A percentile compares a stretch with the other conserved stretches of the same genome.
Conservation (phyloP, 2,329 filamentous ascomycete genomes). For the Hymenotorrendiella dingleyae region DNA sequence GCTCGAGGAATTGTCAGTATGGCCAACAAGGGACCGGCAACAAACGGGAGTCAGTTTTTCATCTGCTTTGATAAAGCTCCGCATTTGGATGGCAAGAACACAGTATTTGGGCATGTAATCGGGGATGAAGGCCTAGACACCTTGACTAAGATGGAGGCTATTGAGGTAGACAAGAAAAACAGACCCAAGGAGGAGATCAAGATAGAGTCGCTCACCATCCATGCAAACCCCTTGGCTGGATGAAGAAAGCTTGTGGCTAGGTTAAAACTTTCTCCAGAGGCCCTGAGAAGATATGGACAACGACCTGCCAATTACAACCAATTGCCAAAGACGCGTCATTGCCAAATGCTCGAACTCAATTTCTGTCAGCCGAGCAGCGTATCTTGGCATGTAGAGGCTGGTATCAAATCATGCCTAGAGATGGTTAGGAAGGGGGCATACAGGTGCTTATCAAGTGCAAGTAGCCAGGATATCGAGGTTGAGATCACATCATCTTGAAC, state of each 20-base stretch:
- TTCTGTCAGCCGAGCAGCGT: too few relatives aligned
- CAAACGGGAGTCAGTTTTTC: conserved; percentile 79
- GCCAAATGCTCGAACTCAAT: too few relatives aligned
- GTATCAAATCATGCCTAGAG: too few relatives aligned
- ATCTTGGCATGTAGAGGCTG: too few relatives aligned
- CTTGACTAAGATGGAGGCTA: conserved; percentile 63
- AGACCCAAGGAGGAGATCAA: conserved; percentile 60
- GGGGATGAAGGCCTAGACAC: conserved; percentile 59
- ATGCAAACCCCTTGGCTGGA: conserved; percentile 71
- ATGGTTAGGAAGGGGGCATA: too few relatives aligned
- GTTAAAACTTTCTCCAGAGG: too few relatives aligned
- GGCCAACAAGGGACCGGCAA: conserved; percentile 70
- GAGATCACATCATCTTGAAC: too few relatives aligned
- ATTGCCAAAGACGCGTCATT: too few relatives aligned
- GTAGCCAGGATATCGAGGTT: too few relatives aligned
- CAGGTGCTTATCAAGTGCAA: too few relatives aligned
- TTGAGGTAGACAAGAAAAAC: conserved; percentile 73
- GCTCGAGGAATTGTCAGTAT: conserved; percentile 67
- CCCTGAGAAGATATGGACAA: too few relatives aligned
- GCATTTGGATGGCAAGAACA: conserved; percentile 79
- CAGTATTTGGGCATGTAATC: conserved; percentile 71
- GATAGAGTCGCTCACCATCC: conserved; percentile 66
- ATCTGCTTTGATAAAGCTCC: conserved; percentile 70
- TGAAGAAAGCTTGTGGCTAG: conserved; percentile 25
- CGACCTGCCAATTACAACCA: too few relatives aligned